Base-by-base conservation (phyloP, 768 basidiomycete genomes). In the Tulasnella sp. region DNA sequence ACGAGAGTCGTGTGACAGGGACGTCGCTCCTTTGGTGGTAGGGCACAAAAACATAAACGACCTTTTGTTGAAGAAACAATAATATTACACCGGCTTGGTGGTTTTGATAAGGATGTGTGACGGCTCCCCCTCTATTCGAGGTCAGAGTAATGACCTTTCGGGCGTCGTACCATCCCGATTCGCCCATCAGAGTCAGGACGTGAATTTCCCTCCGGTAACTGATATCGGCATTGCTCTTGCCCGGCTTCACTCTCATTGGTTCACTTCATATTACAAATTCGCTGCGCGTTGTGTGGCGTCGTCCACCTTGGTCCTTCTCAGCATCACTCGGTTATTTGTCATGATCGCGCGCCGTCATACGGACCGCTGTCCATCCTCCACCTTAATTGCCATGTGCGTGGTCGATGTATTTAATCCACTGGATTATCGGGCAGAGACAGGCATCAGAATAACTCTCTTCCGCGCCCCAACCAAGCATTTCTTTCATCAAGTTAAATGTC, bases 211-310 rank as follows among this genome's bases (percentile, higher is more conserved):
- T 44, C 62, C 27, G 18, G 18, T 19, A 16, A n/a, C n/a, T 68
- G 62, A 68, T 68, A 68, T 68, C 62, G 62, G 62, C 36, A 68
- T 68, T 68, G 62, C 52, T 34, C 36, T 68, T 36, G 62, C 62
- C 62, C 34, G 31, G 62, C 24, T 31, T 14, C 62, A 68, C 16
- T 31, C 62, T 24, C 9, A 10, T n/a, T 52, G 9, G 52, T 7
- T 12, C 21, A 52, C n/a, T 10, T n/a, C 0, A 52, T n/a, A n/a
- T 52, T 44, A 52, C 52, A 52, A 5, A 52, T 8, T n/a, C 52
- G 52, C 52, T n/a, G 52, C 52, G 52, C 8, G 24, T 10, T 52
- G 52, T 10, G 52, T 52, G 24, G 24, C 62, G 27, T 36, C 62
- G 31, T 68, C 62, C 62, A 68, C 62, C 62, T 7, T 24, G 52